phyloP scores from a whole-genome alignment of 2,329 filamentous ascomycete genomes.

The Phyllosticta paracitricarpa region DNA sequence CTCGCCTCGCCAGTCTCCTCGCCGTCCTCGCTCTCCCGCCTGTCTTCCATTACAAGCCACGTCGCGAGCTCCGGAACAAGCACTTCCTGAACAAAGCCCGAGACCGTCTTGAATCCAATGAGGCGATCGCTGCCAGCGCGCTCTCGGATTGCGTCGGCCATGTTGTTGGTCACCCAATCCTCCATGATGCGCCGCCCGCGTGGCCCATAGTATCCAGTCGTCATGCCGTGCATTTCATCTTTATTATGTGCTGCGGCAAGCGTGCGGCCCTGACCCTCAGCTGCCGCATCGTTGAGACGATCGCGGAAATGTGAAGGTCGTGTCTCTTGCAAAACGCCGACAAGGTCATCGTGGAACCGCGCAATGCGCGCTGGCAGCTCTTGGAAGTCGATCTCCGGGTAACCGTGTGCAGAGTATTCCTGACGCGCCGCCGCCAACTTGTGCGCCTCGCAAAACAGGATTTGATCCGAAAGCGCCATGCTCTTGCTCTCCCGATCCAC shows the following conservation, averaged over 20 bases:
- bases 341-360: constrained; percentile 46
- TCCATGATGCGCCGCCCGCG: constrained; percentile 64
- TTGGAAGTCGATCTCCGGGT: constrained; percentile 64
- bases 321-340: constrained; percentile 49
- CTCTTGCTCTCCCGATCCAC: constrained; percentile 8
- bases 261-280: constrained; percentile 49
- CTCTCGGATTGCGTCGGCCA: constrained; percentile 20
- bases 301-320: constrained; percentile 50
- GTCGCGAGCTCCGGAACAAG: constrained; percentile 62
- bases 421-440: constrained; percentile 21
- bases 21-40: constrained; percentile 41
- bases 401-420: constrained; percentile 45
- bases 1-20: constrained; percentile 37
- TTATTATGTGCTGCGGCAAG: constrained; percentile 43
- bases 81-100: constrained; percentile 33
- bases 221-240: constrained; percentile 38
- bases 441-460: constrained; percentile 28
- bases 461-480: constrained; percentile 49
- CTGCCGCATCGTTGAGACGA: constrained; percentile 45
- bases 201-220: constrained; percentile 74
- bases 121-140: constrained; percentile 18
- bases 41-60: constrained; percentile 48
- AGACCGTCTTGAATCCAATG: constrained; percentile 19
- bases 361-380: constrained; percentile 49
- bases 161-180: constrained; percentile 24